Percentiles rank a stretch among this genome's conserved stretches.
These are phyloP conservation scores for Artemisia tridentata DNA, from an alignment of 129 eudicot genomes.

Conservation along the genomic window DNA sequence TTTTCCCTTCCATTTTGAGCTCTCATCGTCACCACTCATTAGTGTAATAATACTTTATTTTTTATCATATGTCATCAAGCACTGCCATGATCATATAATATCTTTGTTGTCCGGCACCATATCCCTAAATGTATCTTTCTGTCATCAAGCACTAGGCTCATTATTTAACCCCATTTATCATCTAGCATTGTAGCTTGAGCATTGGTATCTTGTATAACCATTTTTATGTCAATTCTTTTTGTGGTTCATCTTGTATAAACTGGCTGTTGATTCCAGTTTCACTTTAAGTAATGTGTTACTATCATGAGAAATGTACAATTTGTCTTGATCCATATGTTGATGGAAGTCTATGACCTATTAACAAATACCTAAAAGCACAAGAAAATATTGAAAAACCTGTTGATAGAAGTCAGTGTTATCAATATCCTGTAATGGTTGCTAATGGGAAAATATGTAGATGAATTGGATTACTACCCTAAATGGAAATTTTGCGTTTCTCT, in stretches of 20 bases:
- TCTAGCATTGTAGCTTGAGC: background rate
- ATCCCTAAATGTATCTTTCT: conserved; percentile 11
- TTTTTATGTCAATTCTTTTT: background rate
- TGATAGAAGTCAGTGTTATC: conserved; percentile 17
- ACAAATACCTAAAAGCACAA: conserved; percentile 7
- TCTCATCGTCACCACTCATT: background rate
- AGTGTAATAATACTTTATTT: background rate
- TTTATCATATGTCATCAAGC: conserved; percentile 21
- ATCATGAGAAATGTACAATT: background rate
- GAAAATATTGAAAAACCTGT: background rate
- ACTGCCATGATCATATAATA: conserved; percentile 14
- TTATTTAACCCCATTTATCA: background rate
- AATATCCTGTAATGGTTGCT: conserved; percentile 18
- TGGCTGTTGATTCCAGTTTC: background rate
- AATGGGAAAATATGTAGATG: background rate
- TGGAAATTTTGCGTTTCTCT: background rate
- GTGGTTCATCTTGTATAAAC: background rate
- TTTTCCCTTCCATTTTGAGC: background rate
- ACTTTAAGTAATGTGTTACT: too few relatives aligned
- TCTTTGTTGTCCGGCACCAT: conserved; percentile 5
- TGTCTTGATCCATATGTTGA: background rate
- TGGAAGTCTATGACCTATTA: conserved; percentile 10
- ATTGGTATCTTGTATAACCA: conserved; percentile 2
- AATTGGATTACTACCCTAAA: conserved; percentile 9
- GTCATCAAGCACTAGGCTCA: conserved; percentile 9